Conservation (phyloP, 2,329 filamentous ascomycete species). For the Ciborinia camelliae region DNA sequence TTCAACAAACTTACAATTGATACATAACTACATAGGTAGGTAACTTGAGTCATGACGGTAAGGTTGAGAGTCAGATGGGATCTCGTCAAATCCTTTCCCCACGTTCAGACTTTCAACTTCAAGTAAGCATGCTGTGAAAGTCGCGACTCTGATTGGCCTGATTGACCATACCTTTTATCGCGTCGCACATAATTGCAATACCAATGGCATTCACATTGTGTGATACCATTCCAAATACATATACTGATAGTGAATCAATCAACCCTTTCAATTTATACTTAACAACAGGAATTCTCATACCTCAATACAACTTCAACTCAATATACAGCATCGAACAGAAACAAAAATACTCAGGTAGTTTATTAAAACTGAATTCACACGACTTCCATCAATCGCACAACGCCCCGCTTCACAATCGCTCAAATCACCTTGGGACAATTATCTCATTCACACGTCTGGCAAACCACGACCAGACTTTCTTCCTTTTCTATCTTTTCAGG, state of each 20-base stretch:
- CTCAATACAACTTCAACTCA: neutral
- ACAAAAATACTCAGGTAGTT: too few relatives aligned
- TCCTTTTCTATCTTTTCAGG: constrained; percentile 26
- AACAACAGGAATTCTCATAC: neutral
- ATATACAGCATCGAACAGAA: neutral
- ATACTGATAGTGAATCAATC: constrained; percentile 2
- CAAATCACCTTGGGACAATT: constrained; percentile 5
- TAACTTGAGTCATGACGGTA: neutral
- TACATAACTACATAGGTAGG: neutral
- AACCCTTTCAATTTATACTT: neutral
- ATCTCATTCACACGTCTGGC: constrained; percentile 19
- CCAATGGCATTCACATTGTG: neutral
- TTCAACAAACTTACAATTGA: neutral
- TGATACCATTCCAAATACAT: neutral
- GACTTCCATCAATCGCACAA: neutral
- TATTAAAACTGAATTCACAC: neutral
- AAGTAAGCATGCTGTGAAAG: constrained; percentile 3
- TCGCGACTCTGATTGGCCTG: neutral
- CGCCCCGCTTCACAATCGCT: constrained; percentile 6
- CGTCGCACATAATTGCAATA: constrained; percentile 8
- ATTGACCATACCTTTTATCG: neutral
- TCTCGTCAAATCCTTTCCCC: constrained; percentile 10
- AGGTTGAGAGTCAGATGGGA: neutral
- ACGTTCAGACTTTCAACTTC: neutral
- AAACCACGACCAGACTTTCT: constrained; percentile 16